A percentile compares a stretch with the other conserved stretches of the same genome.
phyloP scores from a whole-genome alignment of 768 basidiomycete species.

The Pleurotus giganteus region DNA sequence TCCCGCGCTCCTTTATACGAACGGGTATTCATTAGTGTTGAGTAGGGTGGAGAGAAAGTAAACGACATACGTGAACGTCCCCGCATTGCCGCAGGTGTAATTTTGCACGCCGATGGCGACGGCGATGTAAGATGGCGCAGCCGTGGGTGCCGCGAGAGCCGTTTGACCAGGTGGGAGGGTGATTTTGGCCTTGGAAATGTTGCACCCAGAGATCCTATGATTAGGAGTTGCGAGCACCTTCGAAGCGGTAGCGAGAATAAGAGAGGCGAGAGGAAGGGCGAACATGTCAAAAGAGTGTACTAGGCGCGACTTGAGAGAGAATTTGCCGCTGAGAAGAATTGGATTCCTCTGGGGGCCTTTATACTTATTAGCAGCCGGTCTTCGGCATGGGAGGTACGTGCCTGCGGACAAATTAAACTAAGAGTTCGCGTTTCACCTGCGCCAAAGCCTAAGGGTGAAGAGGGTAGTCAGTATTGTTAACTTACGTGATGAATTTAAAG shows the following conservation, averaged over 20 bases:
- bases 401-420: no score
- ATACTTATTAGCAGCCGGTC: not conserved
- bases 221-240: not conserved
- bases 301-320: not conserved
- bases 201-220: conserved; percentile 16
- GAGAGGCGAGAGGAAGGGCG: not conserved
- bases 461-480: no score
- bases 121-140: conserved; percentile 36
- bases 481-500: no score
- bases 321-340: not conserved
- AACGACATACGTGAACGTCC: conserved; percentile 42
- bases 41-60: not conserved
- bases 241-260: not conserved
- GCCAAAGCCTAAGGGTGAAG: no score
- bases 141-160: conserved; percentile 33
- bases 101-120: conserved; percentile 51
- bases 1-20: conserved; percentile 37
- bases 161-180: conserved; percentile 23
- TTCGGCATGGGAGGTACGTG: no score
- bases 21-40: not conserved
- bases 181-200: conserved; percentile 22
- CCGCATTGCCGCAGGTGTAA: conserved; percentile 45
- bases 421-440: no score
- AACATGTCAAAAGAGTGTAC: no score
- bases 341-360: not conserved